Conservation (phyloP, 2,329 filamentous ascomycete genomes). For the Calonectria hongkongensis region DNA sequence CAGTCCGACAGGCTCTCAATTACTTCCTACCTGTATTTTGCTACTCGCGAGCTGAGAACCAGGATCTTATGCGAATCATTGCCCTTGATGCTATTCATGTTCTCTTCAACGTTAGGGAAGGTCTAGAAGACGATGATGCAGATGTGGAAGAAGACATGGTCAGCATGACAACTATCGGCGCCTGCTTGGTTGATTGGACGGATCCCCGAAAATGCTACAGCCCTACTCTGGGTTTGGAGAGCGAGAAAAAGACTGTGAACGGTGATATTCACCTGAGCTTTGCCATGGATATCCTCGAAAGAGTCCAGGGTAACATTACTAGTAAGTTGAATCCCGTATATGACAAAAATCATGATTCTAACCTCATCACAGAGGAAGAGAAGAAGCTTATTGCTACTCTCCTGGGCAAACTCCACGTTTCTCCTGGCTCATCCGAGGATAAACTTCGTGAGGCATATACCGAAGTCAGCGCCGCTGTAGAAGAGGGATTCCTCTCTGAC, state of each 20-base stretch:
- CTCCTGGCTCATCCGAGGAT: conserved; percentile 77
- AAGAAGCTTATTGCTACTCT: conserved; percentile 87
- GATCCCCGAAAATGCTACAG: conserved; percentile 87
- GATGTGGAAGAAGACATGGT: conserved; percentile 88
- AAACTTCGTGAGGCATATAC: conserved; percentile 76
- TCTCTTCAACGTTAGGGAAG: conserved; percentile 83
- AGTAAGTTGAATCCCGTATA: conserved; percentile 71
- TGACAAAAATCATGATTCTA: conserved; percentile 52
- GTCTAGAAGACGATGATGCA: conserved; percentile 83
- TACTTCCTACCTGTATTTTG: conserved; percentile 98
- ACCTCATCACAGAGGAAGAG: conserved; percentile 80
- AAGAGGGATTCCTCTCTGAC: conserved; percentile 76
- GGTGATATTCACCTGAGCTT: conserved; percentile 88
- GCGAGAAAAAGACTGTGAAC: conserved; percentile 78
- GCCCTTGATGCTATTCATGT: conserved; percentile 84
- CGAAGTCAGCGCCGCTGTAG: conserved; percentile 77
- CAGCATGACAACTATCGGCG: conserved; percentile 84
- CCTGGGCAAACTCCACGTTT: conserved; percentile 88
- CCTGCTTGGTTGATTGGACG: conserved; percentile 94
- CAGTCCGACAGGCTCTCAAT: conserved; percentile 88
- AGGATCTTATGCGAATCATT: conserved; percentile 85
- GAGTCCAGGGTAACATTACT: conserved; percentile 78
- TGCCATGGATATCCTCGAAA: conserved; percentile 85
- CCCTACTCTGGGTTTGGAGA: conserved; percentile 70
- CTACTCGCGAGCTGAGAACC: conserved; percentile 88